These are phyloP conservation scores for Candida odintsovae DNA, from an alignment of 805 yeast genomes.

Conservation along the genomic window DNA sequence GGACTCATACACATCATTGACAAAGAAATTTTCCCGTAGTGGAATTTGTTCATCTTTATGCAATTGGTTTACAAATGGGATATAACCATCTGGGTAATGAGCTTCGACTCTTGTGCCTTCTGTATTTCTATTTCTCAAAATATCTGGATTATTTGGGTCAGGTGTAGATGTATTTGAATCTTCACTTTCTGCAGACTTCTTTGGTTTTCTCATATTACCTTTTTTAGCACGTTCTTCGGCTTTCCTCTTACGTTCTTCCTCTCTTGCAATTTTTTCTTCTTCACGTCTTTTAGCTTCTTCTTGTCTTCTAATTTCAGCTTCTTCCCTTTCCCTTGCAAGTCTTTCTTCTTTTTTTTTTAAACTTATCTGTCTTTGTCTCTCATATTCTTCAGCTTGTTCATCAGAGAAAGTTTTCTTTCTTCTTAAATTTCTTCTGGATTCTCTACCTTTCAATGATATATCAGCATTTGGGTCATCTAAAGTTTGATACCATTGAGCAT, in stretches of 20 bases:
- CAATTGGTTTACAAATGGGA: conserved; percentile 17
- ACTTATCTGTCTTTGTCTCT: not conserved
- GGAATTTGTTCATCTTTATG: conserved; percentile 20
- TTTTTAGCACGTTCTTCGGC: conserved; percentile 2
- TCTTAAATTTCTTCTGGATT: not conserved
- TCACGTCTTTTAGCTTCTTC: conserved; percentile 1
- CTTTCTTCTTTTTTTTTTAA: conserved; percentile 3
- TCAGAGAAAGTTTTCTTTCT: not conserved
- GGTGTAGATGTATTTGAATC: not conserved
- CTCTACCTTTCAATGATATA: not conserved
- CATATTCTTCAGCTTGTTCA: not conserved
- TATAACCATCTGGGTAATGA: conserved; percentile 16
- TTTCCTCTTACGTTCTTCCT: conserved; percentile 1
- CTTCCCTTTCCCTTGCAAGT: not conserved
- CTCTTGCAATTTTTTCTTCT: conserved; percentile 1
- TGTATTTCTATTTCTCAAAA: conserved; percentile 2
- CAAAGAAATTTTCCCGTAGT: conserved; percentile 24
- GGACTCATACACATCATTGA: conserved; percentile 24
- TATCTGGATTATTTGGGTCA: not conserved
- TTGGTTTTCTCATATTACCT: not conserved
- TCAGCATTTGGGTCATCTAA: not conserved
- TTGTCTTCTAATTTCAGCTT: not conserved
- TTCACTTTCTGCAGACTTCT: conserved; percentile 1
- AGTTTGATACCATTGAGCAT: not conserved
- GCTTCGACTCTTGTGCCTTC: not conserved